Evolutionary conservation across 306 rosid species (phyloP), one percentile per base, ranked within the genome.

Genomic region (Arachis stenosperma): DNA sequence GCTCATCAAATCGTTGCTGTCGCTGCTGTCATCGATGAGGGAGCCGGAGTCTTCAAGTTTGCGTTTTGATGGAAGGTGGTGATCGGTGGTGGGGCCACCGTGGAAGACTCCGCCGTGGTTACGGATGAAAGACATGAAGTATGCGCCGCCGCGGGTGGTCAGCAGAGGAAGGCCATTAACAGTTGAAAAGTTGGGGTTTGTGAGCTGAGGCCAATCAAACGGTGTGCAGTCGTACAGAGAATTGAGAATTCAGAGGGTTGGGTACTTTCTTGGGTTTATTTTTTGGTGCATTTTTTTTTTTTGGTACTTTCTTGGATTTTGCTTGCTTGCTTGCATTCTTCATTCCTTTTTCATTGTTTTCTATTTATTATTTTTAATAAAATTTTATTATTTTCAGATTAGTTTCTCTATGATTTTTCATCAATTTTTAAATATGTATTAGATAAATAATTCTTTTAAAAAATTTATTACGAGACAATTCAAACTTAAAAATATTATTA

Each of bases 111-210:
- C 54, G 54, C 15, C 54, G 86, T 22, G 27, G 27, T 22, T 22
- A 22, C 86, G 54, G 55, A 78, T 73, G 76, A 83, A 43, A 84
- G 98, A 87, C 96, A 93, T 93, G 75, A 82, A 90, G 46, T 61
- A 79, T 77, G 78, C 78, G 86, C 76, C 79, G 82, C 71, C 60
- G 40, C n/a, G 44, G 29, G 5, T 30, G 13, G n/a, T 86, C 75
- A 80, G 37, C 75, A 81, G 39, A 52, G 6, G 17, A 5, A 14
- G 17, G 29, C 57, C 57, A 52, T 52, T 6, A 33, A 46, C 13
- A 11, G 51, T 46, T 1, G 51, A 13, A 8, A 10, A 46, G 51
- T 42, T 8, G 46, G 46, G 46, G 46, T 6, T 7, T 46, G 51
- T 50, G 55, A 50, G 55, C 55, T 12, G 15, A 46, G 13, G 51